Evolutionary conservation across 345 rosid species (phyloP).

Genomic region (Carallia brachiata): DNA sequence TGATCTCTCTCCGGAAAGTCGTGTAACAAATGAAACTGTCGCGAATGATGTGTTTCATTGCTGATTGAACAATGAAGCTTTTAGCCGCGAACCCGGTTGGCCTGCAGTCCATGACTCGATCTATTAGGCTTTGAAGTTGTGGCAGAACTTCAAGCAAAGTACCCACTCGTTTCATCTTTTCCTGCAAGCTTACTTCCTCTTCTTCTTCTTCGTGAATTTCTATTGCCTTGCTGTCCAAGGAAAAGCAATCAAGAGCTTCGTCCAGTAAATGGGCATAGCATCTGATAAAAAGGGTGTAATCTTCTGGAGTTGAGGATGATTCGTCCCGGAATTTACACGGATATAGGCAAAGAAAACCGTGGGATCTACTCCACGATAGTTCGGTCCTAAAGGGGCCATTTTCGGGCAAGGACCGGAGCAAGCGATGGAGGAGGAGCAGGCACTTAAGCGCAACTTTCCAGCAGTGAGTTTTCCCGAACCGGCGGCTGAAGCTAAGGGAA

Average conservation of each 20-base stretch:
- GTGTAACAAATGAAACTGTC: constrained; percentile 50
- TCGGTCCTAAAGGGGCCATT: constrained; percentile 37
- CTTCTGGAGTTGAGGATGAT: constrained; percentile 40
- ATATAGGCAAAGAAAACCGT: constrained; percentile 32
- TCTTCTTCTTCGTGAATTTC: constrained; percentile 3
- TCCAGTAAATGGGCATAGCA: constrained; percentile 46
- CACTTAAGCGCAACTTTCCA: constrained; percentile 63
- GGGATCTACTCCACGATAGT: constrained; percentile 31
- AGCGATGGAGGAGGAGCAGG: constrained; percentile 49
- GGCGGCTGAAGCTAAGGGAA: constrained; percentile 35
- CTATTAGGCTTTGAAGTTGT: constrained; percentile 46
- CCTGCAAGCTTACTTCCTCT: not conserved
- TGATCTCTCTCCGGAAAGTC: constrained; percentile 31
- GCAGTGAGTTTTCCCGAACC: constrained; percentile 40
- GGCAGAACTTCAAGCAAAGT: constrained; percentile 35
- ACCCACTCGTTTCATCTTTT: constrained; percentile 29
- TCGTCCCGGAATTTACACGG: constrained; percentile 48
- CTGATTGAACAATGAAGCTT: constrained; percentile 30
- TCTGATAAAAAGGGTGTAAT: constrained; percentile 33
- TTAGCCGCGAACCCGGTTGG: constrained; percentile 31
- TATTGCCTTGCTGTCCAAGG: constrained; percentile 14
- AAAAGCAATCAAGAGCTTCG: constrained; percentile 34
- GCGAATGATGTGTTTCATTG: constrained; percentile 46
- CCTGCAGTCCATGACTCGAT: constrained; percentile 44
- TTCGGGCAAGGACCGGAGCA: constrained; percentile 41